Base-by-base conservation (phyloP, 805 yeast genomes). In the Torulaspora franciscae region DNA sequence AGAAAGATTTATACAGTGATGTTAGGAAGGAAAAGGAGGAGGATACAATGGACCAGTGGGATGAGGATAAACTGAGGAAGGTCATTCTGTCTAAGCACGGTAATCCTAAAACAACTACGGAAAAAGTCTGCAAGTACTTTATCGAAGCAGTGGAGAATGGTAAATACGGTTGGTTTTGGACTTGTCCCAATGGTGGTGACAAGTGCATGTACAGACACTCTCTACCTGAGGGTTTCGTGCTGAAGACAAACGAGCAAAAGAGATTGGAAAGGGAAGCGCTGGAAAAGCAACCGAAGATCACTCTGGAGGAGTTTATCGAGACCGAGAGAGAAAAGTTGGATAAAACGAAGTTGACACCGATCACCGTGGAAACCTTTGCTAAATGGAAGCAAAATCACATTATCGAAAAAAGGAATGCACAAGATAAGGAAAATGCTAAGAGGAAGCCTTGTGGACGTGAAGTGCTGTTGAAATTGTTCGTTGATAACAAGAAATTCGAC, bases 101-200 rank as follows among this genome's bases (percentile, higher is more conserved):
- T 41, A 93, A 93, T 65, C 89, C 83, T 44, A 81, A 81, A 65
- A 88, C 96, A 8, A 89, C 97, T 10, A 93, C 99, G 0, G 97
- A 91, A 53, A 93, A 78, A 55, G 86, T 93, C 39, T 93, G 99
- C 77, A 93, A 90, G 66, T 80, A 67, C 67, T 95, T 93, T 70
- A 86, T 93, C 54, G 96, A 89, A 48, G 98, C 99, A 0, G 97
- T 93, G 46, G 99, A 93, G 64, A 88, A 89, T 61, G 93, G 91
- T 47, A 91, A 91, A 64, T 93, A 93, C 64, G 99, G 99, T 61
- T 93, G 99, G 99, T 90, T 93, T 69, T 93, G 99, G 99, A 75
- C 77, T 15, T 93, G 99, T 72, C 99, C 99, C 23, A 87, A 87
- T 56, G 90, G 91, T 32, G 97, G 96, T 54, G 80, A 84, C 49